These are phyloP conservation scores for Cercospora berteroae DNA, from an alignment of 2,329 filamentous ascomycete genomes.

Conservation along the genomic window DNA sequence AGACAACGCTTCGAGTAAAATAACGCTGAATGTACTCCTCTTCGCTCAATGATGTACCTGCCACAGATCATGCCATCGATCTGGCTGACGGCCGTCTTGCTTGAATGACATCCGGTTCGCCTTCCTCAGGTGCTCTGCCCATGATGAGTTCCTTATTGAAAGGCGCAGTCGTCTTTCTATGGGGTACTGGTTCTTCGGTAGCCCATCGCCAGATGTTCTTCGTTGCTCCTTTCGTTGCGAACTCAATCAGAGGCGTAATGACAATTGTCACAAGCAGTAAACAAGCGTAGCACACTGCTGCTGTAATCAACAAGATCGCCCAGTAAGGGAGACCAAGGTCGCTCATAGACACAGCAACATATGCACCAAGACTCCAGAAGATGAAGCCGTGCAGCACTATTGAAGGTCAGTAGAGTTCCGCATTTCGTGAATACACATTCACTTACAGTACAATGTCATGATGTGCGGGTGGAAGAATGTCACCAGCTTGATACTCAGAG, in stretches of 20 bases:
- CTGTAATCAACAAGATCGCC: conserved; percentile 38
- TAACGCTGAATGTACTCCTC: neutral
- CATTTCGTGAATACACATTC: neutral
- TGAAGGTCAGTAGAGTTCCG: neutral
- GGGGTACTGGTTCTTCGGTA: conserved; percentile 28
- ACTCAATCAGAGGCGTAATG: conserved; percentile 26
- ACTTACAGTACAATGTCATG: conserved; percentile 48
- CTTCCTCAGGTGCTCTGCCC: conserved; percentile 17
- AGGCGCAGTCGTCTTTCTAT: conserved; percentile 26
- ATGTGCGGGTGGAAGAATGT: conserved; percentile 49
- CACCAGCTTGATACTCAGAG: conserved; percentile 43
- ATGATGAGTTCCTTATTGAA: conserved; percentile 28
- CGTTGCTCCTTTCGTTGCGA: conserved; percentile 24
- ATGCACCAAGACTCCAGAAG: conserved; percentile 46
- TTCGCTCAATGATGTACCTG: too few species aligned
- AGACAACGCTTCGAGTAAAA: neutral
- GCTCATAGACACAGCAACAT: conserved; percentile 40
- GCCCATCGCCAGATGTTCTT: conserved; percentile 33
- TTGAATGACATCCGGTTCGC: conserved; percentile 12
- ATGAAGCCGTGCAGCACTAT: conserved; percentile 47
- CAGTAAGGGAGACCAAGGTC: conserved; percentile 36
- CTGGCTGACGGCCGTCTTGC: neutral
- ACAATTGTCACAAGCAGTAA: conserved; percentile 23
- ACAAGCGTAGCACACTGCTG: conserved; percentile 38
- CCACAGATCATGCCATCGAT: neutral